Conservation (phyloP, 2,329 filamentous ascomycete species). For the Colletotrichum coccodes region DNA sequence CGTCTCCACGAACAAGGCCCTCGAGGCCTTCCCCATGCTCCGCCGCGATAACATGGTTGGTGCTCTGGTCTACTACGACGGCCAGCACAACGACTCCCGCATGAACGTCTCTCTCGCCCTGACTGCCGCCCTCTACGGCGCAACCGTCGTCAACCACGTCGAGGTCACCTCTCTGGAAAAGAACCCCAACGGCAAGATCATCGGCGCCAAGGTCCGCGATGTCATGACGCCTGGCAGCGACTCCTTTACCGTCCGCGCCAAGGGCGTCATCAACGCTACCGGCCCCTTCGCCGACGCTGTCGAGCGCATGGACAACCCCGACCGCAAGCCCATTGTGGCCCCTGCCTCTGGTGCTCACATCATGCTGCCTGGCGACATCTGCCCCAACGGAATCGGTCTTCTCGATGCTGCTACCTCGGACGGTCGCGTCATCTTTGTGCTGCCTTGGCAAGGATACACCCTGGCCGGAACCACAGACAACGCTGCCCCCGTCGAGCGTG, state of each 20-base stretch:
- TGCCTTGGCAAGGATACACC: conserved; percentile 88
- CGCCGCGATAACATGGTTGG: conserved; percentile 79
- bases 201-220: conserved; percentile 66
- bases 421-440: conserved; percentile 88
- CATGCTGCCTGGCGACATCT: conserved; percentile 82
- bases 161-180: conserved; percentile 81
- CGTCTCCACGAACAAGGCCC: conserved; percentile 78
- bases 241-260: conserved; percentile 77
- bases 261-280: conserved; percentile 86
- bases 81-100: conserved; percentile 86
- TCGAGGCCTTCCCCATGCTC: conserved; percentile 83
- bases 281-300: conserved; percentile 85
- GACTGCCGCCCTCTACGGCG: conserved; percentile 83
- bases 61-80: conserved; percentile 87
- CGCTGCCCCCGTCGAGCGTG: conserved; percentile 72
- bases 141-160: conserved; percentile 83
- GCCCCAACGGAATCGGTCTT: conserved; percentile 82
- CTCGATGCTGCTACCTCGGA: conserved; percentile 86
- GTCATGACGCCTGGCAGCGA: conserved; percentile 69
- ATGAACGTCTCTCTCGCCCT: conserved; percentile 88
- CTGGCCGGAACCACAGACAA: conserved; percentile 87
- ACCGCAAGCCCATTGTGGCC: conserved; percentile 77
- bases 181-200: conserved; percentile 74
- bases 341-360: conserved; percentile 87
- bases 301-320: conserved; percentile 81